These are phyloP conservation scores for Alternaria triticimaculans DNA, from an alignment of 2,329 filamentous ascomycete species.

Conservation along the genomic window DNA sequence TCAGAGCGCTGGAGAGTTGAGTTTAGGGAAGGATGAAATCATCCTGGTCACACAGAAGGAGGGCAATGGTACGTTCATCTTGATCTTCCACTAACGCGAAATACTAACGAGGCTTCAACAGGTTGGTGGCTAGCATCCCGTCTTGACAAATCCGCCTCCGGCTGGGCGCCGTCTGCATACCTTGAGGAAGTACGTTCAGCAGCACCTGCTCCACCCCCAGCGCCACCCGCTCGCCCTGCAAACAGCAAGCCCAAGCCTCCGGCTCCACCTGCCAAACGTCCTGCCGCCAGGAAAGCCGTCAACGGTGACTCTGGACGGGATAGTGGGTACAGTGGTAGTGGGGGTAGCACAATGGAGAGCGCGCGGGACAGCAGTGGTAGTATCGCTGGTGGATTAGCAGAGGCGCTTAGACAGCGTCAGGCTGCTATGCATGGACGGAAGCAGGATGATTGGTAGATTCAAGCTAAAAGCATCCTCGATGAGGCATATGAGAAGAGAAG, in stretches of 20 bases:
- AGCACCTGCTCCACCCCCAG: slow-evolving; percentile 59
- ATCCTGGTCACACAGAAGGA: slow-evolving; percentile 94
- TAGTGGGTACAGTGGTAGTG: slow-evolving; percentile 55
- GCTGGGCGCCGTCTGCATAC: slow-evolving; percentile 94
- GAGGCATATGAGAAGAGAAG: neutral
- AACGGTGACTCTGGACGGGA: slow-evolving; percentile 70
- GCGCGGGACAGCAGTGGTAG: slow-evolving; percentile 51
- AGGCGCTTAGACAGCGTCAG: slow-evolving; percentile 57
- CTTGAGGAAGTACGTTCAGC: slow-evolving; percentile 78
- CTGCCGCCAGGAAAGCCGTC: slow-evolving; percentile 73
- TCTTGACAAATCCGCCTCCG: slow-evolving; percentile 70
- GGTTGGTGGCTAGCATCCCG: slow-evolving; percentile 97
- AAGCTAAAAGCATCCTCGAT: neutral
- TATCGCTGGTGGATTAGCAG: slow-evolving; percentile 58
- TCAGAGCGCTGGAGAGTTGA: slow-evolving; percentile 83
- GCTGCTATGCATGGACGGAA: slow-evolving; percentile 56
- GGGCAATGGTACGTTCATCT: slow-evolving; percentile 75
- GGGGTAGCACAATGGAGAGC: slow-evolving; percentile 45
- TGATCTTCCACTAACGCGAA: neutral
- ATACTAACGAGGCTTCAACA: slow-evolving; percentile 49
- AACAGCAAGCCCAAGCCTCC: slow-evolving; percentile 75
- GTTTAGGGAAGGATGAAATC: slow-evolving; percentile 78
- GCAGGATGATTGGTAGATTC: slow-evolving; percentile 43
- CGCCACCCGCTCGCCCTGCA: slow-evolving; percentile 64
- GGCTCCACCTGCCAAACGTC: slow-evolving; percentile 80